Conservation (phyloP, 108 stramenopile genomes). For the Fragilaria radians region DNA sequence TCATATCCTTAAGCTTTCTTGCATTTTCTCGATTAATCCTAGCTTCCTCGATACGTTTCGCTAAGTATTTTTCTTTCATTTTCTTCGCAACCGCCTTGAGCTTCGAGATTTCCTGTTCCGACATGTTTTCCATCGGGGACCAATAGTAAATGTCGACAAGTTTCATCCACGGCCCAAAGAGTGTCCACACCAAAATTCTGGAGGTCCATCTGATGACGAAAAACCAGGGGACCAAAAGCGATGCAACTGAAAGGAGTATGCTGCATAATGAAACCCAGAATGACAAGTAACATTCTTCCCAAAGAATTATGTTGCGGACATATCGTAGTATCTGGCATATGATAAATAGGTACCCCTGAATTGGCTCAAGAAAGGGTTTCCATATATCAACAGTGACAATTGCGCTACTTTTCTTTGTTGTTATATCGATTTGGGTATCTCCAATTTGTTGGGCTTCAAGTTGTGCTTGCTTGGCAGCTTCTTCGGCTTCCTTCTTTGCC, state of each 20-base stretch:
- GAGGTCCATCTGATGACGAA: constrained; percentile 51
- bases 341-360: constrained; percentile 47
- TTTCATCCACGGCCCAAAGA: constrained; percentile 72
- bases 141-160: constrained; percentile 42
- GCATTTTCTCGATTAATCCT: constrained; percentile 46
- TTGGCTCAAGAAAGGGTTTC: constrained; percentile 41
- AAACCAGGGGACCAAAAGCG: constrained; percentile 51
- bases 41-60: constrained; percentile 12
- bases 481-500: constrained; percentile 26
- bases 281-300: constrained; percentile 70
- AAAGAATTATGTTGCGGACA: constrained; percentile 52
- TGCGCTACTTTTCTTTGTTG: constrained; percentile 34
- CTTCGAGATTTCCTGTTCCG: constrained; percentile 21
- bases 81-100: constrained; percentile 3
- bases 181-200: constrained; percentile 52
- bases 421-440: constrained; percentile 41
- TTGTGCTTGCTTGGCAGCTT: constrained; percentile 23
- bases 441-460: constrained; percentile 54
- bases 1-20: constrained; percentile 63
- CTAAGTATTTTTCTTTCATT: neutral
- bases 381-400: constrained; percentile 43
- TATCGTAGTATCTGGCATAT: constrained; percentile 41
- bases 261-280: constrained; percentile 57
- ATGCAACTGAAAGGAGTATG: constrained; percentile 39
- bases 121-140: constrained; percentile 28